phyloP scores from a whole-genome alignment of 2,329 filamentous ascomycete species.

The Gaeumannomyces sp. region DNA sequence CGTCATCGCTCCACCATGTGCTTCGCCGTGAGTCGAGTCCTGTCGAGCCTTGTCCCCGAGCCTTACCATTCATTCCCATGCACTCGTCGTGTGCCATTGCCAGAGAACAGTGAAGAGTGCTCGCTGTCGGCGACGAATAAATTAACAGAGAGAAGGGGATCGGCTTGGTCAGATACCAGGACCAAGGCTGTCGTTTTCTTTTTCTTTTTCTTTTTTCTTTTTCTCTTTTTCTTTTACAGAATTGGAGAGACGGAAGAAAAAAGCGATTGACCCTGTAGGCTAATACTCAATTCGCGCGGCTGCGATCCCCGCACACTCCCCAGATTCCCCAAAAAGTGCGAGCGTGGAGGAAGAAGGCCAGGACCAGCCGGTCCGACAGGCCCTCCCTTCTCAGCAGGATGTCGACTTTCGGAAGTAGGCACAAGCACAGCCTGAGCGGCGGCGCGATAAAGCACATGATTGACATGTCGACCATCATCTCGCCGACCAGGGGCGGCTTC shows the following conservation, averaged over 20 bases:
- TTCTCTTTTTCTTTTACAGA: too few species aligned
- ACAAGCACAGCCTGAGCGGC: slow-evolving; percentile 4
- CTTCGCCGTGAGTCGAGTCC: not conserved
- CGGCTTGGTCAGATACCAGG: not conserved
- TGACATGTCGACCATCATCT: slow-evolving; percentile 24
- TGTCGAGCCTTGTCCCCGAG: not conserved
- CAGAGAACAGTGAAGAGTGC: too few species aligned
- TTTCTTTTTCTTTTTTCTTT: too few species aligned
- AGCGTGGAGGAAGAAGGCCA: not conserved
- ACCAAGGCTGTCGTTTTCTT: not conserved
- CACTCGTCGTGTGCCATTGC: too few species aligned
- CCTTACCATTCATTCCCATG: too few species aligned
- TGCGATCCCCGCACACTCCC: not conserved
- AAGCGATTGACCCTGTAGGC: too few species aligned
- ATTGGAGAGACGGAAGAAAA: not conserved
- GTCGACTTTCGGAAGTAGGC: slow-evolving; percentile 8
- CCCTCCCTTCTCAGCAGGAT: slow-evolving; percentile 2
- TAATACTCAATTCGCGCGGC: not conserved
- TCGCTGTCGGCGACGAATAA: not conserved
- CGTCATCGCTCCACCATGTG: slow-evolving; percentile 1
- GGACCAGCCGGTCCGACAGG: not conserved
- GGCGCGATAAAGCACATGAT: slow-evolving; percentile 15
- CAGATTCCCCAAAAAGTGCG: slow-evolving; percentile 1
- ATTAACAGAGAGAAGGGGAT: not conserved
- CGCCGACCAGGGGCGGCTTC: slow-evolving; percentile 23